Evolutionary conservation across 345 rosid species (phyloP).

Genomic region (Citropsis articulata): DNA sequence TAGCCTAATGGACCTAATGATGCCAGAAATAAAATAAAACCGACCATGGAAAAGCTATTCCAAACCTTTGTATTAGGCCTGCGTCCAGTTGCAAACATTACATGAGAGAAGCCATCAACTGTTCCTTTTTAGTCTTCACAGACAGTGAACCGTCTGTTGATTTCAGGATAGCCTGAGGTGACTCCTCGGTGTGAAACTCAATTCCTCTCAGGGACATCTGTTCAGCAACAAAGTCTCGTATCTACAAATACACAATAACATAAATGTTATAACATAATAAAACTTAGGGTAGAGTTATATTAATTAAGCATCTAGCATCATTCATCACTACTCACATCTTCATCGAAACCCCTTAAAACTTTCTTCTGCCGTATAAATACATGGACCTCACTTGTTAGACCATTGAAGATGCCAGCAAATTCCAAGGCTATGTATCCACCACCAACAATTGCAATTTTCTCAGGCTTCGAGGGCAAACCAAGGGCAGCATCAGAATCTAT

Average conservation of each 20-base stretch:
- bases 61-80: constrained; percentile 86
- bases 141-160: constrained; percentile 77
- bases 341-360: constrained; percentile 93
- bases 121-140: constrained; percentile 86
- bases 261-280: not conserved
- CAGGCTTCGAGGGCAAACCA: constrained; percentile 84
- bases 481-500: constrained; percentile 98
- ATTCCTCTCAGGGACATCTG: constrained; percentile 91
- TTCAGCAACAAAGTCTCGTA: constrained; percentile 86
- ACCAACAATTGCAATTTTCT: constrained; percentile 83
- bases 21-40: not conserved
- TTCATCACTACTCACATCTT: constrained; percentile 52
- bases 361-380: constrained; percentile 91
- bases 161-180: constrained; percentile 79
- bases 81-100: constrained; percentile 99
- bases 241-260: constrained; percentile 33
- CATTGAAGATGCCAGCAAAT: constrained; percentile 92
- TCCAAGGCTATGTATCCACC: constrained; percentile 93
- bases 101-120: constrained; percentile 79
- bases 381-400: constrained; percentile 80
- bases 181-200: constrained; percentile 84
- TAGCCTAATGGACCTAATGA: not conserved
- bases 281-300: not conserved
- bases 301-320: constrained; percentile 5
- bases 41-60: not conserved